Evolutionary conservation across 805 yeast genomes (phyloP).

Genomic region (Ogataea sp.): DNA sequence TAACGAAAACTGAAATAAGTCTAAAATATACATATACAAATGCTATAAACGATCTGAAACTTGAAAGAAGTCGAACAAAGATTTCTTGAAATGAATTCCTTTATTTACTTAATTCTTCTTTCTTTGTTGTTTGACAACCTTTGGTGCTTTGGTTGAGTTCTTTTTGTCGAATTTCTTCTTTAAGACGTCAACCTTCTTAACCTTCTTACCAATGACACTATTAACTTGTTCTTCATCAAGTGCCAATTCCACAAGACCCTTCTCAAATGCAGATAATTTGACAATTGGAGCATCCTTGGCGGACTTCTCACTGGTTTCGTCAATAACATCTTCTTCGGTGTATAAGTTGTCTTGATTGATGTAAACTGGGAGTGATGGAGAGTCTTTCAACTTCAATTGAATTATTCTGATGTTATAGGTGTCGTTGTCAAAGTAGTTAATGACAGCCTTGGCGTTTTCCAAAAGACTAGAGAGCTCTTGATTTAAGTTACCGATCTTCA

Average conservation of each 20-base stretch:
- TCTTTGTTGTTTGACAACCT: neutral
- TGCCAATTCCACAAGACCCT: slow-evolving; percentile 73
- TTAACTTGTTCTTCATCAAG: slow-evolving; percentile 65
- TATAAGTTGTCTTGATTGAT: slow-evolving; percentile 46
- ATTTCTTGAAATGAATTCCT: no score
- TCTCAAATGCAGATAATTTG: slow-evolving; percentile 55
- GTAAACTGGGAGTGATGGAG: slow-evolving; percentile 83
- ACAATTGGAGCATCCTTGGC: slow-evolving; percentile 24
- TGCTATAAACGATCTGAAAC: no score
- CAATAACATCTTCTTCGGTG: slow-evolving; percentile 40
- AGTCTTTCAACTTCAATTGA: slow-evolving; percentile 55
- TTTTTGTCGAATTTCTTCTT: slow-evolving; percentile 7
- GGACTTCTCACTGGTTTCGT: slow-evolving; percentile 18
- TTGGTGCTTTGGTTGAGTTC: neutral
- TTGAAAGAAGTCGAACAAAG: no score
- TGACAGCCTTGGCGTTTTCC: slow-evolving; percentile 52
- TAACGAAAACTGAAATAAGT: neutral
- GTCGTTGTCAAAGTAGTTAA: slow-evolving; percentile 31
- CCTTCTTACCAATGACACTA: slow-evolving; percentile 51
- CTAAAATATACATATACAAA: neutral
- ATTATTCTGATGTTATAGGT: slow-evolving; percentile 43
- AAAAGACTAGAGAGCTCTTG: slow-evolving; percentile 41
- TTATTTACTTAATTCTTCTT: neutral
- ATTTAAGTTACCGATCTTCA: slow-evolving; percentile 56
- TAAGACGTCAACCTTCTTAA: slow-evolving; percentile 27